Base-by-base conservation (phyloP, 345 rosid species). In the Moringa oleifera region DNA sequence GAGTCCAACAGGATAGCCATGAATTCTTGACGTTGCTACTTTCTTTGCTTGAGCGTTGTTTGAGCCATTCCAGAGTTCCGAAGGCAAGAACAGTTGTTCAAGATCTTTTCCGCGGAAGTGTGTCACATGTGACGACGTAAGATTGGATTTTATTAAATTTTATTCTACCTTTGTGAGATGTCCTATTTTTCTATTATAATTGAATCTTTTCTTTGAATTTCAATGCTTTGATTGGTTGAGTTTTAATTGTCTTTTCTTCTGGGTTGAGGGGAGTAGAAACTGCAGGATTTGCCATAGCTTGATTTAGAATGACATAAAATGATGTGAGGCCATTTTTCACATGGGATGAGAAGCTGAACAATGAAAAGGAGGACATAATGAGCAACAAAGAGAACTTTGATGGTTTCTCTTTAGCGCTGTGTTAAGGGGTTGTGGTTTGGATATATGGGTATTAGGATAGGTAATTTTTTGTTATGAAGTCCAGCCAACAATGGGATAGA, bases 91-190 rank as follows among this genome's bases (percentile, higher is more conserved):
- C 88, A 53, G 73, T 86, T 23, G 92, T 94, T 71, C 99, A 94
- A 79, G 97, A 88, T 88, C 95, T 88, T 72, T 94, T 94, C 68
- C 92, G 99, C 37, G 99, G 99, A 68, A 81, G 91, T 53, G 96
- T 94, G 66, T 94, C 99, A 0, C 94, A 94, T 79, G 99, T 90
- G 72, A 94, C 99, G 20, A 94, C 81, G 97, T 94, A 82, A 94
- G 97, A 63, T 58, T 72, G 5, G 24, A 56, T 55, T 59, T 61
- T 53, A 4, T 19, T 63, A 37, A 12, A 2, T 45, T 20, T 8
- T 41, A 41, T 28, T 28, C 33, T 8, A 28, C 5, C 3, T 28
- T 8, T 8, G 8, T 28, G 13, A 41, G 6, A 11, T 41, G 47
- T 11, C 17, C 47, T 41, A 41, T 41, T 41, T 41, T 1, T 7